Evolutionary conservation across 768 basidiomycete species (phyloP).

Genomic region (Lepiota brunneoincarnata): DNA sequence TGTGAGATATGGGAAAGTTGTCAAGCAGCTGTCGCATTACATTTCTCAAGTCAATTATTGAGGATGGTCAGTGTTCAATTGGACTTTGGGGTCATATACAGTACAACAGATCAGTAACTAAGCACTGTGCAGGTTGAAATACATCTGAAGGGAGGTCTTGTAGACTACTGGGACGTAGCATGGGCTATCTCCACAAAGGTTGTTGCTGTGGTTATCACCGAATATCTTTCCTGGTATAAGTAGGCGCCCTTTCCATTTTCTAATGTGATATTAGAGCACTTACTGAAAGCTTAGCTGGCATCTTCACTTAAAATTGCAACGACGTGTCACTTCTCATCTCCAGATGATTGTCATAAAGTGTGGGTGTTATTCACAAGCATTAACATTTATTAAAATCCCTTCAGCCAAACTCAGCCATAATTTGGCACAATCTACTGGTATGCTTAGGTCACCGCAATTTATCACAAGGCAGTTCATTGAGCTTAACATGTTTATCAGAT

Average conservation of each 20-base stretch:
- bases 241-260: too few species aligned
- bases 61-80: background rate
- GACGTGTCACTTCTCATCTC: conserved; percentile 3
- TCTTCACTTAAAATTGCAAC: background rate
- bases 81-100: background rate
- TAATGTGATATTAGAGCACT: too few species aligned
- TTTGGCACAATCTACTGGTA: conserved; percentile 8
- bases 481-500: background rate
- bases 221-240: too few species aligned
- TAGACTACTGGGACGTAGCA: too few species aligned
- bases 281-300: background rate
- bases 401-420: conserved; percentile 4
- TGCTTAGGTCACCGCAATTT: background rate
- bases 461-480: background rate
- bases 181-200: too few species aligned
- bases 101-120: background rate
- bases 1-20: conserved; percentile 9
- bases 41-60: conserved; percentile 4
- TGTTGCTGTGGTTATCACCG: too few species aligned
- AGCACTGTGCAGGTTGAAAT: too few species aligned
- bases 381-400: background rate
- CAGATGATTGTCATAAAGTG: conserved; percentile 7
- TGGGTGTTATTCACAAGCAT: background rate
- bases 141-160: too few species aligned
- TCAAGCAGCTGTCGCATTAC: background rate